Percentiles rank a stretch among this genome's conserved stretches.
Evolutionary conservation across 2,329 filamentous ascomycete genomes (phyloP).

Genomic region (Macrophomina pseudophaseolina): DNA sequence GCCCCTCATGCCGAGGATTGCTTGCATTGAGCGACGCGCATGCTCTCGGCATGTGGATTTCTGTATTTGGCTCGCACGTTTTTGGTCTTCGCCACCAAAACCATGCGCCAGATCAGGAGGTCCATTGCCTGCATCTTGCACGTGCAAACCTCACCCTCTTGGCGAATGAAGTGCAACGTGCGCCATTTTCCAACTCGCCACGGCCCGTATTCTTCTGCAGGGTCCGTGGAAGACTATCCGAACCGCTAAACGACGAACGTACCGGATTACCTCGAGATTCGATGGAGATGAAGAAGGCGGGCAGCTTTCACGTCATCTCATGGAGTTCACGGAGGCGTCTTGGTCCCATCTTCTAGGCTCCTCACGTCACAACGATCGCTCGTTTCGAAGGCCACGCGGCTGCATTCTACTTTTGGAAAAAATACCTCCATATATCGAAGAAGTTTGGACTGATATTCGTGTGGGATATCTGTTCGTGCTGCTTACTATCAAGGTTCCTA

Average conservation of each 20-base stretch:
- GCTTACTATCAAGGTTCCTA: background rate
- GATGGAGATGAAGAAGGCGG: too few relatives aligned
- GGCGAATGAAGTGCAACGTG: background rate
- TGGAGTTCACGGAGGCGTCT: too few relatives aligned
- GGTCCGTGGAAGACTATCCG: too few relatives aligned
- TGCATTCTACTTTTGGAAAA: background rate
- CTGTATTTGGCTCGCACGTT: background rate
- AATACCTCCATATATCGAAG: background rate
- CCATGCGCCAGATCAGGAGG: background rate
- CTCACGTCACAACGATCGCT: too few relatives aligned
- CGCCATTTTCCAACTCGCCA: background rate
- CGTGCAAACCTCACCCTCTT: background rate
- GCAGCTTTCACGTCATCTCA: too few relatives aligned
- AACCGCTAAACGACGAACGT: background rate
- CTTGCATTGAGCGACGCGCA: constrained; percentile 8
- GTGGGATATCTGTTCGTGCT: background rate
- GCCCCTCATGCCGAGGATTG: constrained; percentile 4
- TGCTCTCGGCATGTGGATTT: constrained; percentile 12
- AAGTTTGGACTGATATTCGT: background rate
- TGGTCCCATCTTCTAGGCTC: too few relatives aligned
- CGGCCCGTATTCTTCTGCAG: background rate
- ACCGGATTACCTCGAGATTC: too few relatives aligned
- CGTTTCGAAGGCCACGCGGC: background rate
- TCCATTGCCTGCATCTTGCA: background rate
- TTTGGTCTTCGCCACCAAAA: constrained; percentile 11